Evolutionary conservation across 1,284 basidiomycete species (phyloP).

Genomic region (Stygiomarasmius scandens): DNA sequence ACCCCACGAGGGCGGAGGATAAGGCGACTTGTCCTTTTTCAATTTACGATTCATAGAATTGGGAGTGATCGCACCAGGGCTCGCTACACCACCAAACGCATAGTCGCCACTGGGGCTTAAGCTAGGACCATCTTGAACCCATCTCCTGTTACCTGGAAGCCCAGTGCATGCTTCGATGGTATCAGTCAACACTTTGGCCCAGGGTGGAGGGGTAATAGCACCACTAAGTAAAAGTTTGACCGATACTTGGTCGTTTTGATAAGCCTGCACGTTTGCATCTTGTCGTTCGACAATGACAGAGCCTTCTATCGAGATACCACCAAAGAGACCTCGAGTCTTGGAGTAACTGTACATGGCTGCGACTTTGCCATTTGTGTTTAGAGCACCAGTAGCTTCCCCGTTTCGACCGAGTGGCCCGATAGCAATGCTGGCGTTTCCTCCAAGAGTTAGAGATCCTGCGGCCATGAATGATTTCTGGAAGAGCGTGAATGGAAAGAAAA

Average conservation of each 20-base stretch:
- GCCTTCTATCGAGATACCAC: slow-evolving; percentile 87
- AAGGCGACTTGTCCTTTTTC: slow-evolving; percentile 51
- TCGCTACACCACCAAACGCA: slow-evolving; percentile 56
- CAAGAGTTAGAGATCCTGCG: slow-evolving; percentile 88
- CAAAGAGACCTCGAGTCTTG: slow-evolving; percentile 92
- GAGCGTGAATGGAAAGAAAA: slow-evolving; percentile 22
- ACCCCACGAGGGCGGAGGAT: slow-evolving; percentile 71
- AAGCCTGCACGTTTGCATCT: slow-evolving; percentile 86
- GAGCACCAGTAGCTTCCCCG: slow-evolving; percentile 87
- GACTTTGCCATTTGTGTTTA: slow-evolving; percentile 87
- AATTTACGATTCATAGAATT: slow-evolving; percentile 36
- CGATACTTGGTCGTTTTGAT: slow-evolving; percentile 67
- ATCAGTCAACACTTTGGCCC: slow-evolving; percentile 74
- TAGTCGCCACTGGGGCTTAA: slow-evolving; percentile 43
- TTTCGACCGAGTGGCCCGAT: slow-evolving; percentile 94
- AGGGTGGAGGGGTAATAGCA: slow-evolving; percentile 70
- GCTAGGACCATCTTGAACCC: slow-evolving; percentile 58
- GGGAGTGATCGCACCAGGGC: slow-evolving; percentile 40
- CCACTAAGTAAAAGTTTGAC: slow-evolving; percentile 83
- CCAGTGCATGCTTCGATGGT: slow-evolving; percentile 77
- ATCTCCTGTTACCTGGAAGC: slow-evolving; percentile 65
- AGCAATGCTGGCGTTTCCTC: slow-evolving; percentile 92
- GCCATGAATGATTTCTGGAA: slow-evolving; percentile 88
- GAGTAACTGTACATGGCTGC: slow-evolving; percentile 98
- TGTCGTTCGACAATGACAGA: slow-evolving; percentile 93